Base-by-base conservation (phyloP, 1,139 yeast genomes). In the Magnusiomyces suaveolens region DNA sequence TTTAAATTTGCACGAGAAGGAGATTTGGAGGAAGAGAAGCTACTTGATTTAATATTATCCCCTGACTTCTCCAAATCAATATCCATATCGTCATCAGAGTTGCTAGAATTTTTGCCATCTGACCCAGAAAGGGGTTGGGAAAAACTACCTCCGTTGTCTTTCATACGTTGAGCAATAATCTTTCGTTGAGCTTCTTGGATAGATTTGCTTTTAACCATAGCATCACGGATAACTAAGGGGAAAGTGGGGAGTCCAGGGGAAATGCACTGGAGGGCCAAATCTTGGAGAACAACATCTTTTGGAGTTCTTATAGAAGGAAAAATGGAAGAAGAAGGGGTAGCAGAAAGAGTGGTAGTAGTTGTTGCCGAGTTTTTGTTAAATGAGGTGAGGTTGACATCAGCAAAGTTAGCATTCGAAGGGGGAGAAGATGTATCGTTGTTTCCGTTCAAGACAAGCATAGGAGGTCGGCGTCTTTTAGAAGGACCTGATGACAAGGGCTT, bases 191-290 rank as follows among this genome's bases (percentile, higher is more conserved):
- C 66, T 43, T 63, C 62, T 51, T 66, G 66, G 60, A 70, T 60
- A 38, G 63, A 62, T 43, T 54, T 56, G 36, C 56, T 54, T 32
- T 54, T 52, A 14, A 49, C 56, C 48, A 56, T 54, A n/a, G 53
- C 55, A 39, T 54, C 58, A 14, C 51, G 39, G 21, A 56, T 50
- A 3, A 49, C 46, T 1, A 55, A 48, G 12, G 53, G 56, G 48
- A 60, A 62, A 6, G 67, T 63, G n/a, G 73, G 69, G 43, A 72
- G 60, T 12, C 73, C 74, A 8, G 75, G 74, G 18, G 75, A 71
- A 18, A 71, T 71, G 58, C 75, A 72, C 57, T 72, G 68, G 51
- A 72, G 59, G 24, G 70, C 69, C 44, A 67, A 63, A 50, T 65
- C 70, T 50, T 66, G 66, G 10, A 56, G 55, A 26, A 67, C 69